Percentiles rank a stretch among this genome's conserved stretches.
Conservation (phyloP, 192 early-diverging fungal genomes). For the Backusella liffmaniae region DNA sequence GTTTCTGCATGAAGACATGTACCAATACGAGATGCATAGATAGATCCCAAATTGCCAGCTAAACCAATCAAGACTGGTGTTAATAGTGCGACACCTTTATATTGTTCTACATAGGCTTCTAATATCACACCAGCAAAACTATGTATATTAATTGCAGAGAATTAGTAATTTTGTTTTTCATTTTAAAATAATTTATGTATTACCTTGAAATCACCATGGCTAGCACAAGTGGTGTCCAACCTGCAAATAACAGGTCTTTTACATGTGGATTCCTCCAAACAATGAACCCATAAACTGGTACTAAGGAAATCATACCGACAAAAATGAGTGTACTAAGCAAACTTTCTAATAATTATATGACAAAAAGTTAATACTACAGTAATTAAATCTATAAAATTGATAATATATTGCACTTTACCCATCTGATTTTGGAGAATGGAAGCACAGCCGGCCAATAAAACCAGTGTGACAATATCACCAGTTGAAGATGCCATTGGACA, state of each 20-base stretch:
- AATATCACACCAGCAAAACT: slow-evolving; percentile 63
- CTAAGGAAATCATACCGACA: slow-evolving; percentile 33
- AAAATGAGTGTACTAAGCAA: slow-evolving; percentile 41
- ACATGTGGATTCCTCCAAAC: slow-evolving; percentile 62
- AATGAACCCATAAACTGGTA: slow-evolving; percentile 45
- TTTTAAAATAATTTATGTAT: slow-evolving; percentile 3
- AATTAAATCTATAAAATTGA: too few relatives aligned
- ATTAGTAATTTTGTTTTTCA: not conserved
- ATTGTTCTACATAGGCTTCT: slow-evolving; percentile 61
- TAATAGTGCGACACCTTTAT: slow-evolving; percentile 60
- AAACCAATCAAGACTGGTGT: slow-evolving; percentile 70
- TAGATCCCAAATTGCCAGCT: slow-evolving; percentile 73
- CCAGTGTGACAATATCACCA: slow-evolving; percentile 68
- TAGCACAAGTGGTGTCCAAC: slow-evolving; percentile 71
- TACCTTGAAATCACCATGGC: slow-evolving; percentile 71
- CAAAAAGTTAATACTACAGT: not conserved
- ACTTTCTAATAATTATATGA: slow-evolving; percentile 30
- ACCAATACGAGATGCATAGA: slow-evolving; percentile 72
- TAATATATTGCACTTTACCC: slow-evolving; percentile 36
- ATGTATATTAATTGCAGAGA: not conserved
- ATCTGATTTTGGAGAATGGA: slow-evolving; percentile 44
- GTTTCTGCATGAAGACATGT: slow-evolving; percentile 61
- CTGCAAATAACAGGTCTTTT: slow-evolving; percentile 55
- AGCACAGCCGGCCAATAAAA: slow-evolving; percentile 54
- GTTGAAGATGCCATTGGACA: slow-evolving; percentile 69